phyloP scores from a whole-genome alignment of 257 asterid genomes.

The Nicotiana otophora region DNA sequence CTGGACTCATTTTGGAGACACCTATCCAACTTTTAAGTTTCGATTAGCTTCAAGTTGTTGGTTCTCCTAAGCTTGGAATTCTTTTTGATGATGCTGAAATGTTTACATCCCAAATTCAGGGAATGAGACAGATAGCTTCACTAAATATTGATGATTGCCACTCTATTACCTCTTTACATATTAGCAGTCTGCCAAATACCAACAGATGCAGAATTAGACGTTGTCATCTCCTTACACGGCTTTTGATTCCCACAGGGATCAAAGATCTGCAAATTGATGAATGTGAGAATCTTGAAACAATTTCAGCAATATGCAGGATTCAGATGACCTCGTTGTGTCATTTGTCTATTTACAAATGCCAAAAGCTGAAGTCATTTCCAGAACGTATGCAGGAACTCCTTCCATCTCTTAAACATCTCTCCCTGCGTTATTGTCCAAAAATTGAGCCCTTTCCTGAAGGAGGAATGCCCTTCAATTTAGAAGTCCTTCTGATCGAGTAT shows the following conservation, averaged over 20 bases:
- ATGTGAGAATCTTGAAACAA: background rate
- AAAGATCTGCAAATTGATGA: rapidly evolving
- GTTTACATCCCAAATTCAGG: too few relatives aligned
- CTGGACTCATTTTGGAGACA: too few relatives aligned
- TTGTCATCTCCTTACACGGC: background rate
- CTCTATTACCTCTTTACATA: too few relatives aligned
- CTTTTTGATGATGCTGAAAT: too few relatives aligned
- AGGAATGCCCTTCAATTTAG: background rate
- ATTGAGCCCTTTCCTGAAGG: background rate
- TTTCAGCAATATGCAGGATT: background rate
- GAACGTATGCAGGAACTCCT: background rate
- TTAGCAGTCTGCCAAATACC: too few relatives aligned
- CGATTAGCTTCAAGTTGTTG: too few relatives aligned
- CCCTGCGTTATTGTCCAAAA: background rate
- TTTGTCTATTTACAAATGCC: background rate
- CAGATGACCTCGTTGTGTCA: background rate
- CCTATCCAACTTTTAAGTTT: too few relatives aligned
- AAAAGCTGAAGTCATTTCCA: slow-evolving; percentile 6
- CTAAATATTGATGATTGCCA: too few relatives aligned
- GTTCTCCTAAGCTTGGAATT: too few relatives aligned
- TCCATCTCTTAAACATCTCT: background rate
- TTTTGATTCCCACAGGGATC: background rate
- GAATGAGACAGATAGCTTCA: too few relatives aligned
- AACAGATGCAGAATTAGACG: too few relatives aligned
- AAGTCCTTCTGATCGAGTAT: rapidly evolving